Percentiles rank a stretch among this genome's conserved stretches.
These are phyloP conservation scores for Exophiala dermatitidis DNA, from an alignment of 2,329 filamentous ascomycete species.

Conservation along the genomic window DNA sequence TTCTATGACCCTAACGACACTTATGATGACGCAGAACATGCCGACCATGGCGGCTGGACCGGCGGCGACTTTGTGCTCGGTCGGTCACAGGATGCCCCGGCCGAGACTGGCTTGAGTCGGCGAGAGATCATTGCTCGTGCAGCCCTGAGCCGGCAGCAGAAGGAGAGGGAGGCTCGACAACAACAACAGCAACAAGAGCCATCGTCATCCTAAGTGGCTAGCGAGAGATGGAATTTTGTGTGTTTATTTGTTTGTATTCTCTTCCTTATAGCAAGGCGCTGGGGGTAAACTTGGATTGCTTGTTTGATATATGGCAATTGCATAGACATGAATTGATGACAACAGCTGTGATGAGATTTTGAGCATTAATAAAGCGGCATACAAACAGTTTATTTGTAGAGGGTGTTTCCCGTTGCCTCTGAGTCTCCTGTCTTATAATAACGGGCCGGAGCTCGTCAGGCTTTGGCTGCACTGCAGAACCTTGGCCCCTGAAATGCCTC, in stretches of 20 bases:
- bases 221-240: neutral
- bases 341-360: too few relatives aligned
- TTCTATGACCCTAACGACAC: slow-evolving; percentile 52
- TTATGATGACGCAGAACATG: slow-evolving; percentile 46
- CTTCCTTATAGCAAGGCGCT: slow-evolving; percentile 5
- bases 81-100: slow-evolving; percentile 39
- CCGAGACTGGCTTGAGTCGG: slow-evolving; percentile 50
- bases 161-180: slow-evolving; percentile 35
- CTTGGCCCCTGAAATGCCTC: too few relatives aligned
- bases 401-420: too few relatives aligned
- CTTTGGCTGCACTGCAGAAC: too few relatives aligned
- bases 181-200: slow-evolving; percentile 14
- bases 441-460: too few relatives aligned
- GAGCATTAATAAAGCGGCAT: too few relatives aligned
- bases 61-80: slow-evolving; percentile 73
- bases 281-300: too few relatives aligned
- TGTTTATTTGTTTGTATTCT: neutral
- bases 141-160: slow-evolving; percentile 60
- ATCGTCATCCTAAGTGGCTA: slow-evolving; percentile 5
- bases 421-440: too few relatives aligned
- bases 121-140: slow-evolving; percentile 69
- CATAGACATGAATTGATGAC: too few relatives aligned
- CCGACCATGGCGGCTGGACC: slow-evolving; percentile 69
- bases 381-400: too few relatives aligned
- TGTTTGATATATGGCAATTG: too few relatives aligned